A percentile compares a stretch with the other conserved stretches of the same genome.
Conservation (phyloP, 2,329 filamentous ascomycete species). For the Arthrobotrys iridis region DNA sequence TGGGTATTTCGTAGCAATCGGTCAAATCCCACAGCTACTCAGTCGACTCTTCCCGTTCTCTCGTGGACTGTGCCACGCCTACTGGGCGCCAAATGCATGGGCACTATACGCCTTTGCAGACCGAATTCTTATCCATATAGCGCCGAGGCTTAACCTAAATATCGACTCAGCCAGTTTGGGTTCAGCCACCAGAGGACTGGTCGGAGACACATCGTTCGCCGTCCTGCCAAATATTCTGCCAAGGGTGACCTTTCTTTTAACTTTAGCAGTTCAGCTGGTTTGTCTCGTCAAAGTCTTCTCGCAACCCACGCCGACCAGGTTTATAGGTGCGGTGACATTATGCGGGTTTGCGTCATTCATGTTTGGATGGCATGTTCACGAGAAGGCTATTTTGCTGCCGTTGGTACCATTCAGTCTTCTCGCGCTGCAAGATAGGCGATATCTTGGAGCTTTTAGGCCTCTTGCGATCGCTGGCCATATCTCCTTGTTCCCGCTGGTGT, state of each 20-base stretch:
- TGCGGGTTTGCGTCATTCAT: constrained; percentile 97
- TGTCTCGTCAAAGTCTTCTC: constrained; percentile 84
- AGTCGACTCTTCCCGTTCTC: constrained; percentile 92
- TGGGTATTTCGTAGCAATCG: constrained; percentile 83
- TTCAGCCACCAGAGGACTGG: constrained; percentile 90
- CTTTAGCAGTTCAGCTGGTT: constrained; percentile 69
- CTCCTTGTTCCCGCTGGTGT: constrained; percentile 91
- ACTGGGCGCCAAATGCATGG: constrained; percentile 98
- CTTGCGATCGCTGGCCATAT: constrained; percentile 93
- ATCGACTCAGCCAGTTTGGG: constrained; percentile 79
- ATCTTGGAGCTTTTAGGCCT: constrained; percentile 89
- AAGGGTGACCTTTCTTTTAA: constrained; percentile 80
- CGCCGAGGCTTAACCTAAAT: constrained; percentile 78
- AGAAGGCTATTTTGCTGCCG: constrained; percentile 93
- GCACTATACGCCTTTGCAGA: constrained; percentile 94
- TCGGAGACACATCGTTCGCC: constrained; percentile 93
- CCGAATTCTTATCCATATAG: constrained; percentile 82
- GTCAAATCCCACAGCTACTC: constrained; percentile 83
- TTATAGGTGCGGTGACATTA: constrained; percentile 87
- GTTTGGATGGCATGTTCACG: constrained; percentile 98
- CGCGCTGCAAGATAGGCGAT: constrained; percentile 86
- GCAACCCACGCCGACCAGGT: constrained; percentile 84
- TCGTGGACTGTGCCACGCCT: constrained; percentile 91
- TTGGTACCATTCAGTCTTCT: constrained; percentile 95
- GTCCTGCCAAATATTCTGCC: constrained; percentile 88